Conservation (phyloP, 2,329 filamentous ascomycete genomes). For the Colletotrichum gloeosporioides region DNA sequence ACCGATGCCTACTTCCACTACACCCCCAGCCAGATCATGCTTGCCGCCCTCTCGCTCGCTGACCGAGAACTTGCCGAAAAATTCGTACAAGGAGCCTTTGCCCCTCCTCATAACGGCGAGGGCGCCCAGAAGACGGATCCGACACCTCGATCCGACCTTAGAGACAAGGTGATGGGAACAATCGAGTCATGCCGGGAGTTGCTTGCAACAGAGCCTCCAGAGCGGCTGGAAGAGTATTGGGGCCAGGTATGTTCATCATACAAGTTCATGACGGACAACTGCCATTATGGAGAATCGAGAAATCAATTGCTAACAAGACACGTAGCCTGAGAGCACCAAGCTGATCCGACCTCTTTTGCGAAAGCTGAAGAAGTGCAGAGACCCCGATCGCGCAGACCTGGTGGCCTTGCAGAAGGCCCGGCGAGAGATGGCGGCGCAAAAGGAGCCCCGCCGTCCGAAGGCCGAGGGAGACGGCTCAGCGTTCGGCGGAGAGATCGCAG, state of each 20-base stretch:
- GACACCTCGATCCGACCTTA: constrained; percentile 29
- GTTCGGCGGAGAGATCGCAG: constrained; percentile 43
- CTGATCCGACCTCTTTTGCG: constrained; percentile 65
- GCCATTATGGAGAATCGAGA: not conserved
- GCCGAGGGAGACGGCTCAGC: constrained; percentile 47
- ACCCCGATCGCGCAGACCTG: constrained; percentile 76
- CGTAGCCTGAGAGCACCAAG: constrained; percentile 49
- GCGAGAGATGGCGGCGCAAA: constrained; percentile 55
- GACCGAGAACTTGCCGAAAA: constrained; percentile 68
- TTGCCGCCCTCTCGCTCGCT: constrained; percentile 78
- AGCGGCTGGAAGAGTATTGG: constrained; percentile 60
- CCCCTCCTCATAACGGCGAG: constrained; percentile 3
- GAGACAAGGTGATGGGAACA: constrained; percentile 54
- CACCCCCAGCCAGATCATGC: constrained; percentile 92
- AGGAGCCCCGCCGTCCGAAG: constrained; percentile 43
- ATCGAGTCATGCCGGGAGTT: constrained; percentile 58
- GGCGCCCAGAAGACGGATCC: constrained; percentile 26
- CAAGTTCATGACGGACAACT: not conserved
- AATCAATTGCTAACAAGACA: constrained; percentile 30
- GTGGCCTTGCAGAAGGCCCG: constrained; percentile 71
- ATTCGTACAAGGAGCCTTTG: constrained; percentile 46
- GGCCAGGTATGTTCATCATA: constrained; percentile 42
- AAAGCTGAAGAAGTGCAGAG: constrained; percentile 76
- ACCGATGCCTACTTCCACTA: constrained; percentile 98
- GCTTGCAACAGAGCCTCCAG: constrained; percentile 62